phyloP scores from a whole-genome alignment of 1,284 basidiomycete species.

The Papiliotrema laurentii region DNA sequence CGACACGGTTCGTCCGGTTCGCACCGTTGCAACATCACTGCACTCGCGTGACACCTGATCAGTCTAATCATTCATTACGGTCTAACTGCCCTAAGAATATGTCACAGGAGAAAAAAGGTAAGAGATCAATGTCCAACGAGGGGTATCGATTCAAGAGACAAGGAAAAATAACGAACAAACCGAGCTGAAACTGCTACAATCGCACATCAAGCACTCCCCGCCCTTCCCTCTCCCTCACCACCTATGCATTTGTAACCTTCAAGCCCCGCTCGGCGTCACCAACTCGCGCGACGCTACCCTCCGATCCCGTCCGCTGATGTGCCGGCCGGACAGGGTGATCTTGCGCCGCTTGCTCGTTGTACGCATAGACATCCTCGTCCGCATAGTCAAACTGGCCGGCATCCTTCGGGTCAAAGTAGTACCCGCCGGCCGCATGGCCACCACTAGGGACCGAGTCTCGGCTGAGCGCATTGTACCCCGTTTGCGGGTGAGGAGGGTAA shows the following conservation, averaged over 20 bases:
- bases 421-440: conserved; percentile 15
- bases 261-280: conserved; percentile 12
- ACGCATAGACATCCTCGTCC: conserved; percentile 24
- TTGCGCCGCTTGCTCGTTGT: conserved; percentile 16
- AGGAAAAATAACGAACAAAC: neutral
- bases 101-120: no score
- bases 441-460: neutral
- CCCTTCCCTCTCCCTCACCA: neutral
- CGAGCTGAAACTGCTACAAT: neutral
- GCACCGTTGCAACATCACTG: no score
- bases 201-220: neutral
- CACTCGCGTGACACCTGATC: neutral
- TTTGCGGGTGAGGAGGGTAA: neutral
- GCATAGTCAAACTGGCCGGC: conserved; percentile 24
- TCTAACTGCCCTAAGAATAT: no score
- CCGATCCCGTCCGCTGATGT: conserved; percentile 16
- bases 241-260: conserved; percentile 17
- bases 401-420: conserved; percentile 45
- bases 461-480: neutral
- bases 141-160: neutral
- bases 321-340: neutral
- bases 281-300: conserved; percentile 16
- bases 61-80: no score
- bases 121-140: no score
- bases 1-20: no score